phyloP scores from a whole-genome alignment of 495 filamentous ascomycete genomes.

The Penicillium malachiteum region DNA sequence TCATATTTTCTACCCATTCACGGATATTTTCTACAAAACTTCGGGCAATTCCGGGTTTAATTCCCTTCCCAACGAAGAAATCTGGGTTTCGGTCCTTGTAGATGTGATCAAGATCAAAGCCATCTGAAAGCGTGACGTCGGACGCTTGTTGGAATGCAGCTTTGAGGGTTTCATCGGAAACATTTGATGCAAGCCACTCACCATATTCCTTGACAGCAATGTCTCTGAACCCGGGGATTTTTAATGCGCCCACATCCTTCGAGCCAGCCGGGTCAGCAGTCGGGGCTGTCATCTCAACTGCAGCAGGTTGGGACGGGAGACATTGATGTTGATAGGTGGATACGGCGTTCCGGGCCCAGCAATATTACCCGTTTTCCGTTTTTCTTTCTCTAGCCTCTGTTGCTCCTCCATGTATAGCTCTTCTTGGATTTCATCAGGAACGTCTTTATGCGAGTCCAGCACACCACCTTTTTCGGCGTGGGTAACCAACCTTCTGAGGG shows the following conservation, averaged over 20 bases:
- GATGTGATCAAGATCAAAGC: slow-evolving; percentile 24
- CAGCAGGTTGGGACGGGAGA: neutral
- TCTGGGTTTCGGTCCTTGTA: slow-evolving; percentile 21
- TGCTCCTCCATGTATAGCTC: slow-evolving; percentile 29
- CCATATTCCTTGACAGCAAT: slow-evolving; percentile 20
- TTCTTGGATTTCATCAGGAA: slow-evolving; percentile 11
- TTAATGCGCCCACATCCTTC: slow-evolving; percentile 2
- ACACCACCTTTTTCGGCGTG: slow-evolving; percentile 16
- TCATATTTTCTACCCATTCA: too few relatives aligned
- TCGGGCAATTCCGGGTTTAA: slow-evolving; percentile 16
- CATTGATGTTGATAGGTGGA: slow-evolving; percentile 16
- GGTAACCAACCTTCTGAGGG: neutral
- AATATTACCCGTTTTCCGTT: too few relatives aligned
- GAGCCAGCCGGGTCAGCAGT: neutral
- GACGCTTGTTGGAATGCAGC: slow-evolving; percentile 19
- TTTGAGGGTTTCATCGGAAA: slow-evolving; percentile 12
- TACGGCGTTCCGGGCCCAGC: too few relatives aligned
- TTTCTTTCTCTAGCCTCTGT: slow-evolving; percentile 17
- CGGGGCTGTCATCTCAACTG: neutral
- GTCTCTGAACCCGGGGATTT: slow-evolving; percentile 13
- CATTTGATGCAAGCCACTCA: slow-evolving; percentile 18
- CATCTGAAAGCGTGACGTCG: slow-evolving; percentile 12
- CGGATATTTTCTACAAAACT: slow-evolving; percentile 18
- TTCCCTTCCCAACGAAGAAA: slow-evolving; percentile 18
- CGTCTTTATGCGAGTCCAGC: slow-evolving; percentile 22